Conservation (phyloP, 768 basidiomycete species). For the Asterophora parasitica region DNA sequence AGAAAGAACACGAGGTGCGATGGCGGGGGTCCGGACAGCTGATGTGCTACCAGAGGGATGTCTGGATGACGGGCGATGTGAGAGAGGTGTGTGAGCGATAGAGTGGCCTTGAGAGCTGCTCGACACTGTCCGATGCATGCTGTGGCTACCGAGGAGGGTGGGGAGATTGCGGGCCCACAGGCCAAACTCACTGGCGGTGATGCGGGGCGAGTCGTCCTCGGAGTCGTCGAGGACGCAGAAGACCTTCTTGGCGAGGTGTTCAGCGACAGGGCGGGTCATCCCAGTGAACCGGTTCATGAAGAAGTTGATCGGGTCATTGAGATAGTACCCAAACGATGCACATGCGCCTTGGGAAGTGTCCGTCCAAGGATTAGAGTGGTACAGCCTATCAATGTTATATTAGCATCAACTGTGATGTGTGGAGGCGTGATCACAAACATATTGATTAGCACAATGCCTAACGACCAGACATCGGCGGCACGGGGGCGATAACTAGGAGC, state of each 20-base stretch:
- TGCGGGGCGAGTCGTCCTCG: conserved; percentile 59
- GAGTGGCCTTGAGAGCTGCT: conserved; percentile 62
- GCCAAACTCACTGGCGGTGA: conserved; percentile 81
- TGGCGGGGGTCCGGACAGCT: conserved; percentile 47
- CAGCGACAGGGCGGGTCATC: conserved; percentile 82
- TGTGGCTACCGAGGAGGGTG: conserved; percentile 52
- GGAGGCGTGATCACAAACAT: conserved; percentile 56
- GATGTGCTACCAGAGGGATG: conserved; percentile 46
- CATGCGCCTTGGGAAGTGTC: conserved; percentile 83
- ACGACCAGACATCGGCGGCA: conserved; percentile 97
- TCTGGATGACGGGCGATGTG: conserved; percentile 68
- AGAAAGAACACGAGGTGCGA: conserved; percentile 52
- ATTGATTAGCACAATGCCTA: conserved; percentile 98
- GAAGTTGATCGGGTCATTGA: conserved; percentile 74
- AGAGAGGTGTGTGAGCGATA: conserved; percentile 57
- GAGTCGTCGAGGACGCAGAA: conserved; percentile 75
- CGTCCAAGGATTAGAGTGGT: conserved; percentile 98
- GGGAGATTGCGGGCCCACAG: conserved; percentile 83
- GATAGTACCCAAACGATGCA: conserved; percentile 77
- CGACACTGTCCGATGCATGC: conserved; percentile 56
- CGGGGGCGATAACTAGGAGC: conserved; percentile 92
- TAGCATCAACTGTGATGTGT: not conserved
- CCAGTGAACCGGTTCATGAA: conserved; percentile 88
- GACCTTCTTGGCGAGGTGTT: conserved; percentile 78
- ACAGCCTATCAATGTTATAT: conserved; percentile 55